These are phyloP conservation scores for Silene latifolia DNA, from an alignment of 148 eudicot genomes.

Conservation along the genomic window DNA sequence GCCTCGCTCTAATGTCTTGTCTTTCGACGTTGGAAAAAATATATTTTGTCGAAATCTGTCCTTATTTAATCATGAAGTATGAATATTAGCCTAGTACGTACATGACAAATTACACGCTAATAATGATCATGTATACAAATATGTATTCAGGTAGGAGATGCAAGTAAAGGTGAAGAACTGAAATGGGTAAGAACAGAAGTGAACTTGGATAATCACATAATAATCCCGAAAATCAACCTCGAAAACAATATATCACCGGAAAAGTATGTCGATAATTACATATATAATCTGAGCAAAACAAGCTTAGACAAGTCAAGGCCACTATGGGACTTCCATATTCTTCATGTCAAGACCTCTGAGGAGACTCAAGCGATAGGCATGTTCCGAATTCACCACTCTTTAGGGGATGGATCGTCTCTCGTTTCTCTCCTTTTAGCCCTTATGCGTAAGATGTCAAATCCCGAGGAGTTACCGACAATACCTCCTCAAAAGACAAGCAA, in stretches of 20 bases:
- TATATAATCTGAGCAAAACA: slow-evolving; percentile 41
- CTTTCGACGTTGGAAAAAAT: too few relatives aligned
- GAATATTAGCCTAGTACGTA: too few relatives aligned
- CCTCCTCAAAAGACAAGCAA: slow-evolving; percentile 19
- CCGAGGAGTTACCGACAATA: slow-evolving; percentile 41
- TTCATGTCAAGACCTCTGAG: slow-evolving; percentile 43
- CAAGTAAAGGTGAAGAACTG: slow-evolving; percentile 31
- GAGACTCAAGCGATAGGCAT: slow-evolving; percentile 35
- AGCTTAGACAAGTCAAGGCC: slow-evolving; percentile 49
- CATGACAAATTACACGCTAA: too few relatives aligned
- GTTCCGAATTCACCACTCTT: slow-evolving; percentile 55
- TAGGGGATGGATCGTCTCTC: slow-evolving; percentile 70
- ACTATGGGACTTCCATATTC: slow-evolving; percentile 67
- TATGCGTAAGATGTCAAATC: slow-evolving; percentile 51
- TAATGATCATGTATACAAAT: neutral
- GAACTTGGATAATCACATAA: slow-evolving; percentile 43
- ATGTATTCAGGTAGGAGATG: slow-evolving; percentile 39
- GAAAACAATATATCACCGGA: slow-evolving; percentile 42
- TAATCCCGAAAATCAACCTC: slow-evolving; percentile 35
- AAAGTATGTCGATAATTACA: slow-evolving; percentile 50
- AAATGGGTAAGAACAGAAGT: slow-evolving; percentile 50
- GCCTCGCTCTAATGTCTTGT: too few relatives aligned
- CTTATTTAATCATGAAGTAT: too few relatives aligned
- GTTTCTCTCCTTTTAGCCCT: slow-evolving; percentile 52
- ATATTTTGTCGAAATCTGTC: too few relatives aligned